A percentile compares a stretch with the other conserved stretches of the same genome.
Evolutionary conservation across 192 early-diverging fungal genomes (phyloP).

Genomic region (Coemansia sp.): DNA sequence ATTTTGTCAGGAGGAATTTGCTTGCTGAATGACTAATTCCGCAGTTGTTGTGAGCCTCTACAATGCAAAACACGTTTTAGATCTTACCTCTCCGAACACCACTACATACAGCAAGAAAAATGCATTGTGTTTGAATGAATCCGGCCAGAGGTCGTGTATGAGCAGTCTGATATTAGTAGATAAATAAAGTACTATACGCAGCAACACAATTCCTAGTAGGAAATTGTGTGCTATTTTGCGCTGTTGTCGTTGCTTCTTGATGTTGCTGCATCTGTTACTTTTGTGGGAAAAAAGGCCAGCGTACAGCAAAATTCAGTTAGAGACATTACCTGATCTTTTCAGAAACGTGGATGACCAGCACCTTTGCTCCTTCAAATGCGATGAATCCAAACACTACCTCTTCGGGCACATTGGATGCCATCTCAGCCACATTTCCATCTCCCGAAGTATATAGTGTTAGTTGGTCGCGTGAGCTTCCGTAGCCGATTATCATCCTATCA

Average conservation of each 20-base stretch:
- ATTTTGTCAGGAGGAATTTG: too few species aligned
- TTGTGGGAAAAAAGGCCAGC: background rate
- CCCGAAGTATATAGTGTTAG: slow-evolving; percentile 42
- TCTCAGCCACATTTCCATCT: slow-evolving; percentile 33
- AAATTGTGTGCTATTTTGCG: background rate
- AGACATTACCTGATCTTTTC: slow-evolving; percentile 49
- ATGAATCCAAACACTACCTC: slow-evolving; percentile 45
- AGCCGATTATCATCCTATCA: slow-evolving; percentile 51
- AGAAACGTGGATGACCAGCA: slow-evolving; percentile 50
- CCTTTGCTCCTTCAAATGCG: slow-evolving; percentile 42
- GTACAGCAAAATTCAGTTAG: background rate
- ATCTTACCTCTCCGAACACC: slow-evolving; percentile 23
- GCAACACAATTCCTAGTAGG: background rate
- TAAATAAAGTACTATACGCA: background rate
- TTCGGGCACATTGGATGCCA: slow-evolving; percentile 39
- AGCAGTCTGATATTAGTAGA: too few species aligned
- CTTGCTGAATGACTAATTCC: too few species aligned
- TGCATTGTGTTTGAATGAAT: background rate
- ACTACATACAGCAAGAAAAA: slow-evolving; percentile 10
- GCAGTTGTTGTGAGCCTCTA: background rate
- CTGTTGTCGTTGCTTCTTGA: background rate
- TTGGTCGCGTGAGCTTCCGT: slow-evolving; percentile 39
- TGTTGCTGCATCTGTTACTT: background rate
- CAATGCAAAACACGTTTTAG: background rate
- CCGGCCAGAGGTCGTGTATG: too few species aligned